Conservation (phyloP, 169 alveolate species). For the Cyclospora cayetanensis region DNA sequence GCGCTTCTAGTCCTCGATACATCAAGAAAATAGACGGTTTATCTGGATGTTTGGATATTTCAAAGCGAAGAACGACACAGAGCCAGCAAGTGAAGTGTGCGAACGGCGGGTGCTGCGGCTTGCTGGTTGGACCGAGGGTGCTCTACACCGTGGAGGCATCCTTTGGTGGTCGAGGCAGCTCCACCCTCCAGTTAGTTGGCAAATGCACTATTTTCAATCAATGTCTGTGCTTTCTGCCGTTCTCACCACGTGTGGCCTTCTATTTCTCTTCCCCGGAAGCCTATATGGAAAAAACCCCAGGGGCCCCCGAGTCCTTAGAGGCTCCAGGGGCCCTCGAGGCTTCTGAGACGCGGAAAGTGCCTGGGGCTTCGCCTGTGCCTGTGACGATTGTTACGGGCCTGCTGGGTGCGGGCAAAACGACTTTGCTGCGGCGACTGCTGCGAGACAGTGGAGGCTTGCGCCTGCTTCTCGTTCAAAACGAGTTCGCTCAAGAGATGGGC, state of each 20-base stretch:
- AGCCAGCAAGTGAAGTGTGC: too few species aligned
- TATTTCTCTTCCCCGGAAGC: neutral
- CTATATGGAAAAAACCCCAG: too few species aligned
- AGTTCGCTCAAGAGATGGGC: constrained; percentile 84
- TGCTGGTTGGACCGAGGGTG: too few species aligned
- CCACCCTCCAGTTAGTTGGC: too few species aligned
- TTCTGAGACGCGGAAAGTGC: neutral
- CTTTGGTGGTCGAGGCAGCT: too few species aligned
- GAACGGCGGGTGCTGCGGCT: too few species aligned
- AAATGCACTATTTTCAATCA: too few species aligned
- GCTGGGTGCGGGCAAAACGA: constrained; percentile 85
- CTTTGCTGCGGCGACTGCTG: constrained; percentile 72
- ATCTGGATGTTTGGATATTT: too few species aligned
- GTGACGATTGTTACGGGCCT: constrained; percentile 79
- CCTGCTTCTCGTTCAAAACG: constrained; percentile 82
- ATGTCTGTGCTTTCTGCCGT: neutral
- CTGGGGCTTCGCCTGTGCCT: constrained; percentile 55
- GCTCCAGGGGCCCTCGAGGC: neutral
- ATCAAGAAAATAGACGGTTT: too few species aligned
- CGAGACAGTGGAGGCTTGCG: neutral
- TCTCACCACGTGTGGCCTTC: neutral
- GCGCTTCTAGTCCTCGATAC: too few species aligned
- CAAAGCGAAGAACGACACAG: too few species aligned
- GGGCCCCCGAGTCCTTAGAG: neutral
- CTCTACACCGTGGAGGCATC: too few species aligned